Conservation (phyloP, 2,329 filamentous ascomycete genomes). For the Thermoascus crustaceus region DNA sequence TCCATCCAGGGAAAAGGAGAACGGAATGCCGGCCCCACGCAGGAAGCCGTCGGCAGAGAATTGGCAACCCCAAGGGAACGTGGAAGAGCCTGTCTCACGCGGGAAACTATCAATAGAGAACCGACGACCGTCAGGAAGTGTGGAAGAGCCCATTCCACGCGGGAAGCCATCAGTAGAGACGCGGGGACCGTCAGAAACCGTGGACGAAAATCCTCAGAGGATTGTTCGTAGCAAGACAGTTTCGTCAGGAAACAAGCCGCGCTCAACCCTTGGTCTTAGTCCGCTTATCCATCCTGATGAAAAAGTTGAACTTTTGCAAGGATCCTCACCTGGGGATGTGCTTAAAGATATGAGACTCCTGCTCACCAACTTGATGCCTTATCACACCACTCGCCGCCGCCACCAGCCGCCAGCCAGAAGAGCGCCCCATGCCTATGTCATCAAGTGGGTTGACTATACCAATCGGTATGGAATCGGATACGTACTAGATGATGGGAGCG, state of each 20-base stretch:
- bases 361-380: constrained; percentile 28
- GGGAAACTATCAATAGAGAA: no score
- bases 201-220: not conserved
- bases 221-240: constrained; percentile 18
- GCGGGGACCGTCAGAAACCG: not conserved
- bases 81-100: no score
- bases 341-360: constrained; percentile 32
- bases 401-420: constrained; percentile 16
- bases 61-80: constrained; percentile 9
- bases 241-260: constrained; percentile 18
- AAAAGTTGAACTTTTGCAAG: constrained; percentile 27
- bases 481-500: constrained; percentile 43
- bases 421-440: constrained; percentile 38
- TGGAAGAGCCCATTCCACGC: no score
- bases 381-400: constrained; percentile 23
- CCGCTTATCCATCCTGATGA: constrained; percentile 33
- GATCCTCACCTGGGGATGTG: constrained; percentile 33
- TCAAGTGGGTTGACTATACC: constrained; percentile 48
- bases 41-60: no score
- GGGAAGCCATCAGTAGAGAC: no score
- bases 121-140: no score
- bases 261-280: constrained; percentile 28
- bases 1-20: constrained; percentile 6
- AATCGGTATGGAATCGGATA: constrained; percentile 46
- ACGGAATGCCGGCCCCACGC: not conserved